Evolutionary conservation across 202 grass and related monocot genomes (phyloP).

Genomic region (Carex arenaria): DNA sequence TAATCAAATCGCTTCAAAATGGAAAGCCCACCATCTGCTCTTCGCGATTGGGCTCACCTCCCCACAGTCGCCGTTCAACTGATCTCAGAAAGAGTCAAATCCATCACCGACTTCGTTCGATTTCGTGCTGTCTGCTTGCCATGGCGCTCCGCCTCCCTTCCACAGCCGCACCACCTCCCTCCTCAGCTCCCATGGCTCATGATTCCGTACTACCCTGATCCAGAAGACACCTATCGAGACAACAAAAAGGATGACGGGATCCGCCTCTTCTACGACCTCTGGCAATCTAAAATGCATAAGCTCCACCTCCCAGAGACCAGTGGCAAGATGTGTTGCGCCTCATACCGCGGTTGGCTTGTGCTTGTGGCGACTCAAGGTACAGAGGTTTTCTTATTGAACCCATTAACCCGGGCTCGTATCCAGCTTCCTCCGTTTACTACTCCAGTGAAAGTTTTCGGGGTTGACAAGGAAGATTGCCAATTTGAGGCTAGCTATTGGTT

Average conservation of each 20-base stretch:
- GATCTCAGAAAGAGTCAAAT: not conserved
- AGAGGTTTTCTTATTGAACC: not conserved
- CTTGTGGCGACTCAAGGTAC: not conserved
- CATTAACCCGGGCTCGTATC: not conserved
- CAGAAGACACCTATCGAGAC: no score
- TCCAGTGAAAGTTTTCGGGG: not conserved
- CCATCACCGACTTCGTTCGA: not conserved
- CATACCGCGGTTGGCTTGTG: not conserved
- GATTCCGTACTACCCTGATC: not conserved
- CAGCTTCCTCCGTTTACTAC: not conserved
- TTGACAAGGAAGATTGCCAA: not conserved
- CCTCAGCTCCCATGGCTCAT: not conserved
- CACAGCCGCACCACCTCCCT: not conserved
- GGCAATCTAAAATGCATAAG: constrained; percentile 4
- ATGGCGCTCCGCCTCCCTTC: not conserved
- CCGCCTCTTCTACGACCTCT: not conserved
- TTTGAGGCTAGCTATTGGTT: not conserved
- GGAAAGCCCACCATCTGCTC: not conserved
- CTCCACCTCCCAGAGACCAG: not conserved
- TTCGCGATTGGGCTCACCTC: not conserved
- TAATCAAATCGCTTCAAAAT: not conserved
- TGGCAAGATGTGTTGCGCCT: not conserved
- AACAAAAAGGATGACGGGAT: not conserved
- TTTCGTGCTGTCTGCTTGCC: not conserved
- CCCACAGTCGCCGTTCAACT: not conserved